A percentile compares a stretch with the other conserved stretches of the same genome.
Conservation (phyloP, 1,139 yeast species). For the Candida sp. region DNA sequence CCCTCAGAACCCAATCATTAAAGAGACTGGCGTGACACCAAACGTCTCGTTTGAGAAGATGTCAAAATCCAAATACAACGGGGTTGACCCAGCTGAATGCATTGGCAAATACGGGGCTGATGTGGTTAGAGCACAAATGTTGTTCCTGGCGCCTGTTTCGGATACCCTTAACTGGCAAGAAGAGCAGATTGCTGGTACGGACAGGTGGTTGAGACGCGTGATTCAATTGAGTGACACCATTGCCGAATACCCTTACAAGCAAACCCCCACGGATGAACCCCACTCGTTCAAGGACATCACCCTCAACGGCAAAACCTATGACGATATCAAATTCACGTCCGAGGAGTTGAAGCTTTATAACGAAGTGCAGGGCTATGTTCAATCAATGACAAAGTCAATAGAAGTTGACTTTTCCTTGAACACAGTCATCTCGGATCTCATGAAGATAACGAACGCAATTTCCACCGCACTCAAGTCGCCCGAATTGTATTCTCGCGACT, state of each 20-base stretch:
- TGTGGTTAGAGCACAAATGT: slow-evolving; percentile 89
- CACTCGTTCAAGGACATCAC: slow-evolving; percentile 17
- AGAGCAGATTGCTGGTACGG: slow-evolving; percentile 80
- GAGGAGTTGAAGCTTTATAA: slow-evolving; percentile 63
- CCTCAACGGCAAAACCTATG: slow-evolving; percentile 23
- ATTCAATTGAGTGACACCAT: slow-evolving; percentile 39
- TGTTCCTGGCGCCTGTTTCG: slow-evolving; percentile 91
- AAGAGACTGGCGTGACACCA: slow-evolving; percentile 55
- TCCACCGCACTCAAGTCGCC: slow-evolving; percentile 36
- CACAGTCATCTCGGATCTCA: slow-evolving; percentile 86
- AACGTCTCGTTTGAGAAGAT: slow-evolving; percentile 77
- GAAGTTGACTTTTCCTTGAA: slow-evolving; percentile 68
- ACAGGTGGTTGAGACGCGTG: slow-evolving; percentile 81
- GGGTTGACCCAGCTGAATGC: slow-evolving; percentile 87
- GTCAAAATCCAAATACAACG: slow-evolving; percentile 96
- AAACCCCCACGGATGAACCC: not conserved
- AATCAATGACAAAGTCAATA: slow-evolving; percentile 61
- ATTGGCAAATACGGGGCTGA: slow-evolving; percentile 89
- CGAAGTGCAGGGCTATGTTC: slow-evolving; percentile 53
- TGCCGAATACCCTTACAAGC: not conserved
- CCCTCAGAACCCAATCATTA: slow-evolving; percentile 48
- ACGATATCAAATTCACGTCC: slow-evolving; percentile 30
- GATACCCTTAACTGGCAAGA: slow-evolving; percentile 93
- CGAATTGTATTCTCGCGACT: slow-evolving; percentile 27
- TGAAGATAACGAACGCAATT: slow-evolving; percentile 77